Evolutionary conservation across 768 basidiomycete species (phyloP).

Genomic region (Galerina sulciceps): DNA sequence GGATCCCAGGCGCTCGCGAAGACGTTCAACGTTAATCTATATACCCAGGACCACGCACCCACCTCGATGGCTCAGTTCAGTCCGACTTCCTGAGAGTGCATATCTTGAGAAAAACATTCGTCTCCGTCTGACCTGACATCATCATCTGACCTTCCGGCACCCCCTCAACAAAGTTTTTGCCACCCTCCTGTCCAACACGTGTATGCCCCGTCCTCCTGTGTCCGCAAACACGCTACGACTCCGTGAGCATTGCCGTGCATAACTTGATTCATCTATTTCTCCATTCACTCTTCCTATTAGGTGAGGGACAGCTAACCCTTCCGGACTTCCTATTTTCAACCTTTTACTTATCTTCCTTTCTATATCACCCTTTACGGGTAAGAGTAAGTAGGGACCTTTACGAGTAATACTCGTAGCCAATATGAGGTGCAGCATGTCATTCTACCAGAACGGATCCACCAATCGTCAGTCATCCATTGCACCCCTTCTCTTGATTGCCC

Average conservation of each 20-base stretch:
- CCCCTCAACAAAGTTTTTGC: constrained; percentile 8
- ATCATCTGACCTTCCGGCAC: constrained; percentile 20
- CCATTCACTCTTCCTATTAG: constrained; percentile 2
- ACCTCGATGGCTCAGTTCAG: constrained; percentile 15
- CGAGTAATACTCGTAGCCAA: not conserved
- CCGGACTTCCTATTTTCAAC: not conserved
- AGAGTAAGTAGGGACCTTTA: not conserved
- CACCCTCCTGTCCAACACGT: constrained; percentile 7
- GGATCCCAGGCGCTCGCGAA: constrained; percentile 12
- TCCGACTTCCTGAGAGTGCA: constrained; percentile 6
- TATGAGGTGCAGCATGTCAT: not conserved
- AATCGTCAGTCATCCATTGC: not conserved
- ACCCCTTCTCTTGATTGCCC: not conserved
- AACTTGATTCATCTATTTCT: constrained; percentile 2
- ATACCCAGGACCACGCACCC: not conserved
- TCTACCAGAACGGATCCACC: not conserved
- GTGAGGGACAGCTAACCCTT: not conserved
- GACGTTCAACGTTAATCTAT: constrained; percentile 2
- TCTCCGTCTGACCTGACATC: constrained; percentile 10
- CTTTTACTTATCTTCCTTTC: not conserved
- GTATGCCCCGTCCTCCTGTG: constrained; percentile 4
- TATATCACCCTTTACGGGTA: not conserved
- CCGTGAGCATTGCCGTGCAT: constrained; percentile 9
- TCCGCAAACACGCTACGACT: constrained; percentile 1
- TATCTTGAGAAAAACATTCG: constrained; percentile 10